Base-by-base conservation (phyloP, 371 early-diverging fungal genomes). In the Fennellomyces sp. region DNA sequence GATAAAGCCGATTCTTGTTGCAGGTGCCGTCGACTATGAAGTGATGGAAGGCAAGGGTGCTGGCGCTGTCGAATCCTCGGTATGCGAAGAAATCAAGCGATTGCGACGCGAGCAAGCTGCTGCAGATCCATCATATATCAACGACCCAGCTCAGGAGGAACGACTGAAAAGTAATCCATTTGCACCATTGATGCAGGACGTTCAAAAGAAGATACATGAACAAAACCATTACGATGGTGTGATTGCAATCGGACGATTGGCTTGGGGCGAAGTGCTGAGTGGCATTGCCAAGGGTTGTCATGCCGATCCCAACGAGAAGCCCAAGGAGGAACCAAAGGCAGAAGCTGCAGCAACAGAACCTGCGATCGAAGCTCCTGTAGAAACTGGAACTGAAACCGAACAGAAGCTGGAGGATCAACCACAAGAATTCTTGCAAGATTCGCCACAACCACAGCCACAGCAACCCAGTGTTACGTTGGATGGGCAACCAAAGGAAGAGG, bases 21-120 rank as follows among this genome's bases (percentile, higher is more conserved):
- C 85, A 19, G 86, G 84, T 49, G 89, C 89, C 30, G 60, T 89
- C 31, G 89, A 89, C 53, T 89, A 89, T 56, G 89, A 89, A 58
- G 75, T 89, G 6, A 77, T 73, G 53, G 89, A 89, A 66, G 88
- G 79, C 0, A 65, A 61, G 27, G 52, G 61, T 8, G 66, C 73
- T 15, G 89, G 87, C 5, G 78, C 82, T 55, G 77, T 88, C 50
- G 85, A 79, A 49, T 56, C 70, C 19, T 69, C 79, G 60, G 83
- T 88, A 0, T 72, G 82, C 23, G 82, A 85, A 35, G 82, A 84
- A 62, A 68, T 88, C 15, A 57, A 76, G 27, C 62, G 76, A 66
- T 80, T 62, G 52, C 81, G 85, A 56, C 74, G 80, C 50, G 61
- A 76, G 57, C 66, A 75, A 29, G 74, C 71, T 33, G 67, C 63